Evolutionary conservation across 116 monocot species (phyloP), one percentile per base, ranked within the genome.

Genomic region (Papilionanthe hybrid): DNA sequence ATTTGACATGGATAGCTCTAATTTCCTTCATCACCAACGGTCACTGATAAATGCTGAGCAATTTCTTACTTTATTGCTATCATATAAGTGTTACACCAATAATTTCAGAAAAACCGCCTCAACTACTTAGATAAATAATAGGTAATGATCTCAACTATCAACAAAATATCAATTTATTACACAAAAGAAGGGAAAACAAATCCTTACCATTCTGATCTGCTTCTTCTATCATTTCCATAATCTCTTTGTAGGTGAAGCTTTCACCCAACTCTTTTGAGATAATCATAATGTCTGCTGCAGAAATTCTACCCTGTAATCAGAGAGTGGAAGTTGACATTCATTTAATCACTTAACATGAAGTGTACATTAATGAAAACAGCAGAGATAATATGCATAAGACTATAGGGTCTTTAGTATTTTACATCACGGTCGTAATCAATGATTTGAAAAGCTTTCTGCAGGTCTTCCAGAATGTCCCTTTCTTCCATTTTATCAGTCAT

Each of bases 341-440:
- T 19, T n/a, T 22, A 42, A 22, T 13, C 32, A 11, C 15, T 30
- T 1, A 73, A 73, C 43, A 44, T 43, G 11, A n/a, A 44, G 9
- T 69, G 32, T 32, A 32, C 18, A 65, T 65, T 32, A 28, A 30
- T 32, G 13, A 68, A 30, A 30, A 69, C 7, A 69, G 7, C 15
- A 32, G 3, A 32, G 25, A 37, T 22, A 63, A 7, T 60, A 20
- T 23, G 7, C 23, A 63, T 63, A 13, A 25, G 37, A 69, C 15
- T 69, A 37, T 30, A 32, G 30, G 29, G 47, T 10, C 30, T 22
- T 72, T 2, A 43, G 23, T 20, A 77, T 47, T 3, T 77, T 72
- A 89, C 89, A 89, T 89, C 82, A 11, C 82, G 82, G 80, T 89
- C 89, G 17, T 86, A 79, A 58, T 89, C 89, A 42, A 89, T 86